These are phyloP conservation scores for Suillus alpinus DNA, from an alignment of 768 basidiomycete species.

Conservation along the genomic window DNA sequence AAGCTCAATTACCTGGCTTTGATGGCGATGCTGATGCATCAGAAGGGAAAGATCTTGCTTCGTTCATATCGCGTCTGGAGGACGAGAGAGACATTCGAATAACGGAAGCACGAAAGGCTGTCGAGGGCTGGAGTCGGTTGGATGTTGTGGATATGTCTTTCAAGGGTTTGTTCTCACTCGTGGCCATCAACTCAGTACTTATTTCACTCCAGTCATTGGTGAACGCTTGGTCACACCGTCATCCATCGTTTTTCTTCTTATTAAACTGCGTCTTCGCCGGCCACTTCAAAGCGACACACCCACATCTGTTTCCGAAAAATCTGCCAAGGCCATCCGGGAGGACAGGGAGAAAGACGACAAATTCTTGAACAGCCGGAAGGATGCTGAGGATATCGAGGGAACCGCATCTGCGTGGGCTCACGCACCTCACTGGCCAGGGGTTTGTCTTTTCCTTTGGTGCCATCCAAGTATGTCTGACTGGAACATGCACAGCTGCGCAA, in stretches of 20 bases:
- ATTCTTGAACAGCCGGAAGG: conserved; percentile 62
- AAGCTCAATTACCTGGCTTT: conserved; percentile 81
- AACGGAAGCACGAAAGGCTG: conserved; percentile 45
- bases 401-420: conserved; percentile 66
- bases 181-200: conserved; percentile 2
- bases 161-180: conserved; percentile 56
- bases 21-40: conserved; percentile 35
- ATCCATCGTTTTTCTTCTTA: conserved; percentile 80
- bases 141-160: conserved; percentile 83
- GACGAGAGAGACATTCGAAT: conserved; percentile 43
- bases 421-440: conserved; percentile 89
- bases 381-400: conserved; percentile 59
- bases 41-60: conserved; percentile 41
- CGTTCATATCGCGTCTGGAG: conserved; percentile 49
- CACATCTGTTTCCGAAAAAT: conserved; percentile 38
- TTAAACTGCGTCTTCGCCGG: conserved; percentile 75
- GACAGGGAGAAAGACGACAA: conserved; percentile 67
- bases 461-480: conserved; percentile 3
- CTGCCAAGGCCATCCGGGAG: conserved; percentile 38
- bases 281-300: conserved; percentile 37
- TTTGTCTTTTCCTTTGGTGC: conserved; percentile 34
- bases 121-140: conserved; percentile 68
- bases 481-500: conserved; percentile 63
- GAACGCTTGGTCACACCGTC: conserved; percentile 86
- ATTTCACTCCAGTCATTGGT: conserved; percentile 65